Evolutionary conservation across 139 green algal genomes (phyloP).

Genomic region (Medakamo hakoo): DNA sequence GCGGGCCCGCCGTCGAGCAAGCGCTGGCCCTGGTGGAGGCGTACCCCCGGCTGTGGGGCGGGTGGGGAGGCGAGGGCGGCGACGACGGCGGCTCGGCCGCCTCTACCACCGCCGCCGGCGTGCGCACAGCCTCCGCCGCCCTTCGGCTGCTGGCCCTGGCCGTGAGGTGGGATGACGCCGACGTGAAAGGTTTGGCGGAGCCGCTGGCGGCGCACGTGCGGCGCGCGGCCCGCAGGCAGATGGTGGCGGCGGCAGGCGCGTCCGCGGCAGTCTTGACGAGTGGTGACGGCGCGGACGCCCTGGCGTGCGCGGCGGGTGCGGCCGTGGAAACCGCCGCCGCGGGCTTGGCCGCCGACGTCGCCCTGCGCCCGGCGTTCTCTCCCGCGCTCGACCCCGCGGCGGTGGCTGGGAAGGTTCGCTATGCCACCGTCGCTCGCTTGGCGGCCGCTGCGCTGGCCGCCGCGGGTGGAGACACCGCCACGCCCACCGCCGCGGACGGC

Average conservation of each 20-base stretch:
- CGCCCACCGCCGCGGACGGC: no score
- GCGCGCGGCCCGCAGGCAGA: not conserved
- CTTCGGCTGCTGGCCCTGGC: not conserved
- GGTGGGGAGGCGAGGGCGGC: not conserved
- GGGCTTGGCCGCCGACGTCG: not conserved
- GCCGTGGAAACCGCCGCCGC: not conserved
- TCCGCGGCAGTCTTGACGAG: no score
- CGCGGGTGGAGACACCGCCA: no score
- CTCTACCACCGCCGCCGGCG: no score
- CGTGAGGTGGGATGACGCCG: not conserved
- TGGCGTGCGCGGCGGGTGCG: not conserved
- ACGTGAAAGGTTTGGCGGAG: not conserved
- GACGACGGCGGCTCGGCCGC: no score
- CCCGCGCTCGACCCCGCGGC: not conserved
- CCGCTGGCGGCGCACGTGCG: not conserved
- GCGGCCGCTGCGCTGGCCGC: not conserved
- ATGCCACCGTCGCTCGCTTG: not conserved
- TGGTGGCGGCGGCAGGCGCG: not conserved
- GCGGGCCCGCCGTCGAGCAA: not conserved
- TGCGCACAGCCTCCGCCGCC: no score
- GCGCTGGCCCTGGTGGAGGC: not conserved
- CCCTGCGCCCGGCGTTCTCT: not conserved
- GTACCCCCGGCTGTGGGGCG: not conserved
- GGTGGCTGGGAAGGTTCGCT: not conserved
- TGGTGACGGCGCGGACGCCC: not conserved